A percentile compares a stretch with the other conserved stretches of the same genome.
Conservation (phyloP, 2,329 filamentous ascomycete species). For the Ophiostoma sp. region DNA sequence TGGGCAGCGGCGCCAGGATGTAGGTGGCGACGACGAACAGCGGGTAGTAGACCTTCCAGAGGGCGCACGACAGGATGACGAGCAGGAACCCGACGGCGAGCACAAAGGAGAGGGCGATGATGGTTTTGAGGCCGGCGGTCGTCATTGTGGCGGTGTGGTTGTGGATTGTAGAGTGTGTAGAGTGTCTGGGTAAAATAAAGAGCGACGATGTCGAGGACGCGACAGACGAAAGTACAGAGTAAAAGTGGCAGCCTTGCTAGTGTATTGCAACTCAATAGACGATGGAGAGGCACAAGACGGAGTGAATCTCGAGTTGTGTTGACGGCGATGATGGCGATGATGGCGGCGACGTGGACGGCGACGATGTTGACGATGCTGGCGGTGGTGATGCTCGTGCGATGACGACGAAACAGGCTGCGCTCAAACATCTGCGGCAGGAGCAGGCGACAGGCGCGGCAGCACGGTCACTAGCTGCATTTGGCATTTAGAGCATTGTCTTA, state of each 20-base stretch:
- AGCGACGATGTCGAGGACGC: not conserved
- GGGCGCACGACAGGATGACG: conserved; percentile 93
- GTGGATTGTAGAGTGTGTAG: not conserved
- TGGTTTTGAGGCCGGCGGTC: conserved; percentile 93
- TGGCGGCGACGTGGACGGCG: not conserved
- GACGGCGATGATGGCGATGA: not conserved
- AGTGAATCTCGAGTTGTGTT: not conserved
- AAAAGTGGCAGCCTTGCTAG: not conserved
- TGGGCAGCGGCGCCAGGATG: conserved; percentile 85
- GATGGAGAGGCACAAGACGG: not conserved
- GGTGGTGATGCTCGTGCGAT: not conserved
- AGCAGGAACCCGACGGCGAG: conserved; percentile 98
- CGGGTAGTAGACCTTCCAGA: conserved; percentile 92
- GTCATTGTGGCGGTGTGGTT: conserved; percentile 44
- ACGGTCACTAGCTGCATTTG: conserved; percentile 6
- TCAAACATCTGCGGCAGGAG: not conserved
- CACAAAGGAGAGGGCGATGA: conserved; percentile 98
- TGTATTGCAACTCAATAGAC: not conserved
- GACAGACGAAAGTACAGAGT: no score
- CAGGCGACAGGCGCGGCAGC: not conserved
- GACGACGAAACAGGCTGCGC: conserved; percentile 14
- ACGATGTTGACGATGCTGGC: not conserved
- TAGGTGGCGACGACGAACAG: conserved; percentile 95
- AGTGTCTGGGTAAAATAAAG: not conserved
- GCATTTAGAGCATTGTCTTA: not conserved